A percentile compares a stretch with the other conserved stretches of the same genome.
Evolutionary conservation across 768 basidiomycete genomes (phyloP).

Genomic region (Myochromella boudieri): DNA sequence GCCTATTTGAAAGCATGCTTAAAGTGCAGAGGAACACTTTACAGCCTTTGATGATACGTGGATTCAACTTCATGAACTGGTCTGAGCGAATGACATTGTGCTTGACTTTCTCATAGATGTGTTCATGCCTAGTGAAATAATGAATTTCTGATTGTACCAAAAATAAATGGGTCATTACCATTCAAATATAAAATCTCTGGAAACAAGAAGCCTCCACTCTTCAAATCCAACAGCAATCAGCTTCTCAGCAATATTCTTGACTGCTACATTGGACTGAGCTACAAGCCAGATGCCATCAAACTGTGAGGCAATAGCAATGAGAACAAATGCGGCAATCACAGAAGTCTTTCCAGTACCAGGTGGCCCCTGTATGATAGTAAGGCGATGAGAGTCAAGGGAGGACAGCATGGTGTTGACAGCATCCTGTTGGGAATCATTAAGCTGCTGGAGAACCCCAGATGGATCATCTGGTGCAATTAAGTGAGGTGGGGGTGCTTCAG

Average conservation of each 20-base stretch:
- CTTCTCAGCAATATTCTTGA: constrained; percentile 88
- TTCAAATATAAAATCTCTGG: constrained; percentile 58
- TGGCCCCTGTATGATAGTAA: constrained; percentile 52
- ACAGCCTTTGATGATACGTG: constrained; percentile 31
- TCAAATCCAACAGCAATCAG: constrained; percentile 51
- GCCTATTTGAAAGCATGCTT: constrained; percentile 62
- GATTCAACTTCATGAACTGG: constrained; percentile 25
- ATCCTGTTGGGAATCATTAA: constrained; percentile 47
- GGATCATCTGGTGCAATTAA: neutral
- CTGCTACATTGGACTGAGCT: constrained; percentile 85
- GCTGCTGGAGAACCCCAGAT: constrained; percentile 14
- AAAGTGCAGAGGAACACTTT: constrained; percentile 75
- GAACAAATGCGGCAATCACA: constrained; percentile 66
- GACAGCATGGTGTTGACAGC: constrained; percentile 53
- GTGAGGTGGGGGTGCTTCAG: constrained; percentile 5
- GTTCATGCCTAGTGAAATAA: constrained; percentile 67
- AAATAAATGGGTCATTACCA: constrained; percentile 46
- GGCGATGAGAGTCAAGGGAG: constrained; percentile 28
- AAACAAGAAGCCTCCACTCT: constrained; percentile 70
- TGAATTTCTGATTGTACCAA: neutral
- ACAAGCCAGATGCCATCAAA: constrained; percentile 70
- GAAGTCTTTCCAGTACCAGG: constrained; percentile 76
- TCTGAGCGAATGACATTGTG: constrained; percentile 54
- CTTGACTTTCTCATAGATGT: constrained; percentile 54
- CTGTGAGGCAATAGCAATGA: constrained; percentile 38